Evolutionary conservation across 2,329 filamentous ascomycete species (phyloP).

Genomic region (Bipolaris cookei): DNA sequence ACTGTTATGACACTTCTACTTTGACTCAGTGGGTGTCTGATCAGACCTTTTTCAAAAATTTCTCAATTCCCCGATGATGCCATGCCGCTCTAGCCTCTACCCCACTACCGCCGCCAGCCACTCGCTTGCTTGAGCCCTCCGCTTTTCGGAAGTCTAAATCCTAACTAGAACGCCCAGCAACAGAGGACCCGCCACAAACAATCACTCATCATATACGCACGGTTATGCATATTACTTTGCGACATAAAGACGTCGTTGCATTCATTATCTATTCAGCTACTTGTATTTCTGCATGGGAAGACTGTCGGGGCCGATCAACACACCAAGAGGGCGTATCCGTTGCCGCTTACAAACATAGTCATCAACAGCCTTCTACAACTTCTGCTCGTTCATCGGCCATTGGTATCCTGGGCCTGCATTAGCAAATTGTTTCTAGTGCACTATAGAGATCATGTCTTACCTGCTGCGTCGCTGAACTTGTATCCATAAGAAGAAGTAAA

Average conservation of each 20-base stretch:
- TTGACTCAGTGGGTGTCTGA: conserved; percentile 26
- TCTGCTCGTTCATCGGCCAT: conserved; percentile 50
- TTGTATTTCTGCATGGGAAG: conserved; percentile 1
- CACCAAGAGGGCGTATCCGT: conserved; percentile 12
- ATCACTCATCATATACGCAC: conserved; percentile 3
- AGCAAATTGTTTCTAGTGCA: conserved; percentile 16
- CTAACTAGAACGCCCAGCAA: not conserved
- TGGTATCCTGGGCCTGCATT: conserved; percentile 45
- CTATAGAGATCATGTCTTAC: conserved; percentile 48
- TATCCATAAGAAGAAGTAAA: conserved; percentile 98
- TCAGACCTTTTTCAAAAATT: conserved; percentile 34
- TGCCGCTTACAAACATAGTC: conserved; percentile 21
- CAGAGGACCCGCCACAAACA: not conserved
- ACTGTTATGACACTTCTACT: conserved; percentile 18
- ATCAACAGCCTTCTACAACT: conserved; percentile 36
- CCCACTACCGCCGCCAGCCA: conserved; percentile 26
- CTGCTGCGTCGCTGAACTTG: conserved; percentile 96
- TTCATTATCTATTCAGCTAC: conserved; percentile 27
- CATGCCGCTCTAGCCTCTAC: conserved; percentile 33
- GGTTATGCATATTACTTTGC: not conserved
- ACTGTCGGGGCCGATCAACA: conserved; percentile 9
- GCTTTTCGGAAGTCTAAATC: conserved; percentile 14
- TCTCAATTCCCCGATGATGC: conserved; percentile 43
- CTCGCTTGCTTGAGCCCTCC: conserved; percentile 3
- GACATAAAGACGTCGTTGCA: conserved; percentile 17